Evolutionary conservation across 2,329 filamentous ascomycete species (phyloP), one percentile per base, ranked within the genome.

Genomic region (Stromatinia cepivora): DNA sequence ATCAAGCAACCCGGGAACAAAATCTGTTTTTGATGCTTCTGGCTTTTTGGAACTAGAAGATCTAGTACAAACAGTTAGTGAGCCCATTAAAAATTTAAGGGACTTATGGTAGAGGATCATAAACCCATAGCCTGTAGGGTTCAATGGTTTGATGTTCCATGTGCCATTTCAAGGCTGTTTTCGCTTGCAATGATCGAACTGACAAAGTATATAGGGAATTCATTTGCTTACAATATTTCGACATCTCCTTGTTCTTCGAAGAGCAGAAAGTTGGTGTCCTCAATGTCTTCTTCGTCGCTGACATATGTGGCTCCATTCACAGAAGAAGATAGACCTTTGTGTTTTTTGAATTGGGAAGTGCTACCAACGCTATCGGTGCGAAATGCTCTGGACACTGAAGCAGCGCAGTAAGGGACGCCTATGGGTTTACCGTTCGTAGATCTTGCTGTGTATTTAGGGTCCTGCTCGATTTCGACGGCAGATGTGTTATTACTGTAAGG

Each of bases 1-100:
- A 71, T 92, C 84, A 9, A 97, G 82, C 0, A 81, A 83, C 1
- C 90, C 91, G 0, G 92, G 90, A 1, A 85, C 78, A 74, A 95
- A 97, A 73, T 88, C 84, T 0, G 86, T 89, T 65, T 74, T 63
- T 15, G 71, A 58, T 42, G 69, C 70, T 22, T 64, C 63, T 52
- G 34, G 22, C 25, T 54, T 59, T 48, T 58, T 71, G 48, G 46
- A 46, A 42, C 11, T 20, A 17, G 50, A 63, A 62, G n/a, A 39
- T 25, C 62, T 69, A 39, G 22, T 56, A 57, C 22, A 42, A 25
- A 62, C 11, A 45, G 54, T 53, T 31, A 66, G 53, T 58, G 56
- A n/a, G 17, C 5, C 0, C 22, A 28, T 13, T 53, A 25, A 8
- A 13, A 53, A 20, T 8, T 4, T 17, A 5, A 58, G 54, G 39